These are phyloP conservation scores for Pleurotus giganteus DNA, from an alignment of 768 basidiomycete genomes.

Conservation along the genomic window DNA sequence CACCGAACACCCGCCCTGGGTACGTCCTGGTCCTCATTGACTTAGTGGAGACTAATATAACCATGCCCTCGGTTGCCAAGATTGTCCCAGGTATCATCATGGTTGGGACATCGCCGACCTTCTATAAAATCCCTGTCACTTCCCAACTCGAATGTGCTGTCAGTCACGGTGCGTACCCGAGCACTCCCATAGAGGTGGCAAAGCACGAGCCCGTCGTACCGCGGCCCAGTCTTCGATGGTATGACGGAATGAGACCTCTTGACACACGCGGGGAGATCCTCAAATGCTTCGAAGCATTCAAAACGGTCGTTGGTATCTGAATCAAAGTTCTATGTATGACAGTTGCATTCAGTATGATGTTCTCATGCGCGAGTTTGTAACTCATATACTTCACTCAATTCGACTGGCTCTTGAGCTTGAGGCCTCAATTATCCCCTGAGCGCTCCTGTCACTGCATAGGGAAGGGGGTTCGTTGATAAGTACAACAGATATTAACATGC, in stretches of 20 bases:
- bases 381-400: too few relatives aligned
- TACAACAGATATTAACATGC: too few relatives aligned
- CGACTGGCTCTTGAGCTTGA: too few relatives aligned
- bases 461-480: too few relatives aligned
- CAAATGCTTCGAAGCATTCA: constrained; percentile 11
- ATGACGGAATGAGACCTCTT: constrained; percentile 10
- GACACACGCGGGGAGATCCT: constrained; percentile 5
- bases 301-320: too few relatives aligned
- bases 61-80: constrained; percentile 10
- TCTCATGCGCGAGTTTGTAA: too few relatives aligned
- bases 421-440: too few relatives aligned
- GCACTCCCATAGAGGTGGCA: not conserved
- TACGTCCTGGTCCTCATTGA: not conserved
- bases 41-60: too few relatives aligned
- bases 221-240: not conserved
- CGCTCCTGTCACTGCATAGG: too few relatives aligned
- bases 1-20: not conserved
- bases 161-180: constrained; percentile 8
- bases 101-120: constrained; percentile 9
- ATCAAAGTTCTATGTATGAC: too few relatives aligned
- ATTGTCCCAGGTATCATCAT: constrained; percentile 12
- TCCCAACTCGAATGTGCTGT: not conserved
- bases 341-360: too few relatives aligned
- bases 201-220: constrained; percentile 2
- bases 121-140: constrained; percentile 11